Conservation (phyloP, 345 rosid species). For the Eucalyptus sp. region DNA sequence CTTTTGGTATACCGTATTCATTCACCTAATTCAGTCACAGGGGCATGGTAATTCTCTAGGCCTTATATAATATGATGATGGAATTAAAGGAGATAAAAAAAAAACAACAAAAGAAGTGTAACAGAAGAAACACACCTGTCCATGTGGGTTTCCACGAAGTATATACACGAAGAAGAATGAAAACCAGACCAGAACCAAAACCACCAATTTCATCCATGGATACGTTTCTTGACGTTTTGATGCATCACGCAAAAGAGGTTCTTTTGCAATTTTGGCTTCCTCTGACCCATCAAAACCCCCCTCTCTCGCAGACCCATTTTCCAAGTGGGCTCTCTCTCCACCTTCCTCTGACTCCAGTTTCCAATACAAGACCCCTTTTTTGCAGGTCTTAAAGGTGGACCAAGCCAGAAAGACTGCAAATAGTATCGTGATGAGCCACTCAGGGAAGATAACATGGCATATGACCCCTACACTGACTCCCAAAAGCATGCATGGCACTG, state of each 20-base stretch:
- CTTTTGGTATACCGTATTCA: background rate
- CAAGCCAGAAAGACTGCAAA: slow-evolving; percentile 70
- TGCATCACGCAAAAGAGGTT: slow-evolving; percentile 31
- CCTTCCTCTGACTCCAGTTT: slow-evolving; percentile 42
- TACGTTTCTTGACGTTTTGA: slow-evolving; percentile 3
- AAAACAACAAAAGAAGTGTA: background rate
- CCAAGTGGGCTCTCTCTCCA: slow-evolving; percentile 15
- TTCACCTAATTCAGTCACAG: background rate
- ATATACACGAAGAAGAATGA: slow-evolving; percentile 57
- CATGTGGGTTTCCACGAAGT: slow-evolving; percentile 58
- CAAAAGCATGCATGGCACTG: slow-evolving; percentile 77
- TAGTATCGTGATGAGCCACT: slow-evolving; percentile 68
- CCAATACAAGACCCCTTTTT: slow-evolving; percentile 51
- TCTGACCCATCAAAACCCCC: slow-evolving; percentile 1
- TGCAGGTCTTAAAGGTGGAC: slow-evolving; percentile 70
- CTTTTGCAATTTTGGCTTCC: slow-evolving; percentile 4
- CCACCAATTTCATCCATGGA: slow-evolving; percentile 66
- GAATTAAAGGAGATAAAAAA: background rate
- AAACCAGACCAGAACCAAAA: slow-evolving; percentile 56
- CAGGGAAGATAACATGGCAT: slow-evolving; percentile 65
- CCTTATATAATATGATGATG: background rate
- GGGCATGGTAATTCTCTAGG: background rate
- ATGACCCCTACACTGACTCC: slow-evolving; percentile 85
- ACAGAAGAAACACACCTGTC: slow-evolving; percentile 28
- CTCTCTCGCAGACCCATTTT: slow-evolving; percentile 9